These are phyloP conservation scores for Thelonectria blattea DNA, from an alignment of 2,329 filamentous ascomycete genomes.

Conservation along the genomic window DNA sequence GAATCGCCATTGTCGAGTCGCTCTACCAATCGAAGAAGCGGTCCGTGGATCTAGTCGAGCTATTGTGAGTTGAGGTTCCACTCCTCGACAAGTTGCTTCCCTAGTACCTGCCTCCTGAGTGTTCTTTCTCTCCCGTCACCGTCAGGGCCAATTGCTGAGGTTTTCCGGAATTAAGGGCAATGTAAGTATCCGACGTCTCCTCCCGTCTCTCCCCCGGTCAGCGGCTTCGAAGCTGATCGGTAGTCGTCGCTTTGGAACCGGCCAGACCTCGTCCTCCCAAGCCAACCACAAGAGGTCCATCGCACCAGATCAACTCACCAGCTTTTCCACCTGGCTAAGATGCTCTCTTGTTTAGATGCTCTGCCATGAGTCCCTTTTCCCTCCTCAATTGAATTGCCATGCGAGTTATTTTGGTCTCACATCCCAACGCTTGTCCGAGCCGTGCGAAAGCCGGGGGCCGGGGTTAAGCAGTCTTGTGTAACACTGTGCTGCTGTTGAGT, in stretches of 20 bases:
- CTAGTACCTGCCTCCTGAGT: neutral
- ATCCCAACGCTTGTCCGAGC: neutral
- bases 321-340: neutral
- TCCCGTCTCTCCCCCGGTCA: neutral
- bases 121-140: neutral
- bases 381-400: neutral
- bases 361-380: neutral
- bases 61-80: conserved; percentile 7
- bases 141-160: neutral
- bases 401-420: neutral
- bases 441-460: neutral
- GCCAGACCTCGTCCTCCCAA: neutral
- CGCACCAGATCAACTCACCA: neutral
- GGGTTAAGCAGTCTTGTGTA: neutral
- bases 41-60: neutral
- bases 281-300: neutral
- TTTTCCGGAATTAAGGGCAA: neutral
- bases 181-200: neutral
- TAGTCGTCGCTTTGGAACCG: neutral
- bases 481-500: neutral
- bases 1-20: neutral
- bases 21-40: neutral
- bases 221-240: neutral
- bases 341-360: neutral
- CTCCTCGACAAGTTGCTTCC: neutral